Evolutionary conservation across 2,329 filamentous ascomycete species (phyloP), one percentile per base, ranked within the genome.

Genomic region (Penicillium palitans): DNA sequence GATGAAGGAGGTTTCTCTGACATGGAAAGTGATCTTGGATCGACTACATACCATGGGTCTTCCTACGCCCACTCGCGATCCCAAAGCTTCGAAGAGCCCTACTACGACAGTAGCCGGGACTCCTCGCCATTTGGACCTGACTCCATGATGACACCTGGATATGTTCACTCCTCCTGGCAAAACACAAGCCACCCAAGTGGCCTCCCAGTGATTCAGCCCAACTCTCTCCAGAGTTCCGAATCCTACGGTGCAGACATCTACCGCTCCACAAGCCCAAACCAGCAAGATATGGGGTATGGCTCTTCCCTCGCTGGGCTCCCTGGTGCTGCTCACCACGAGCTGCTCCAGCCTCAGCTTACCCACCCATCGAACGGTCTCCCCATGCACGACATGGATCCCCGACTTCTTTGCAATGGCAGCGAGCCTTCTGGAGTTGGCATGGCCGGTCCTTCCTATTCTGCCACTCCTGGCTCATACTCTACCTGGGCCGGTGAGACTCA

Each of bases 151-250:
- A 29, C 55, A 0, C 59, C 59, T 6, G 42, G 59, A 13, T 77
- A 79, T 50, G 73, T 79, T 46, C 75, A 72, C 60, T 81, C 81
- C 2, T 77, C 79, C 1, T 86, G 83, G 76, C 37, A 52, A 15
- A 78, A 83, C 50, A 75, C 77, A 50, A 78, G 74, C 40, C 83
- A 84, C 64, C 81, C 83, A 41, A 79, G 78, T 33, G 84, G 83
- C 67, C 81, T 82, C 57, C 76, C 77, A n/a, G 73, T 74, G 4
- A 68, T 81, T 40, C 78, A 80, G 47, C 78, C 77, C 19, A 75
- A 70, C 49, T 62, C 71, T n/a, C 44, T 67, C 4, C 62, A 61
- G 9, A n/a, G 19, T 3, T 7, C 35, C 19, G 64, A 73, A 12
- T 64, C 72, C 3, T 73, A 73, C 37, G 68, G 76, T 12, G 76